Base-by-base conservation (phyloP, 1,284 basidiomycete genomes). In the Rhodofomes roseus region DNA sequence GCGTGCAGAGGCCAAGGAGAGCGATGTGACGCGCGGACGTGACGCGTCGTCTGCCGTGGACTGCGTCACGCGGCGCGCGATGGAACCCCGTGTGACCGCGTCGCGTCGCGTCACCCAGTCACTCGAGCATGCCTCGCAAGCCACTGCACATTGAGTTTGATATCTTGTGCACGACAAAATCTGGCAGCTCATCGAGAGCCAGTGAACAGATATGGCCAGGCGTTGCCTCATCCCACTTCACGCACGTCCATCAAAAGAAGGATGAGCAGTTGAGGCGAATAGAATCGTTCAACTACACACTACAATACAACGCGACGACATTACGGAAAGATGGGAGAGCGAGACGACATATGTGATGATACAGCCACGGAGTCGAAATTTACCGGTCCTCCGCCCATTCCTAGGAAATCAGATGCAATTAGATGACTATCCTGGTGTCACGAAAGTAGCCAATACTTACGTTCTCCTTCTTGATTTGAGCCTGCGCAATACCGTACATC, bases 391-490 rank as follows among this genome's bases (percentile, higher is more conserved):
- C 91, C 62, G 90, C 91, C 90, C 90, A 93, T 90, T 93, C 90
- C 90, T 70, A 59, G 54, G 20, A 11, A 41, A 51, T 22, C 23
- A 29, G 6, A 22, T 39, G 22, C 54, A 60, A 55, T 48, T 18
- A 51, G 29, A 25, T 51, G 23, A n/a, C 9, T 46, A 12, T 12
- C 11, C 23, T n/a, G 6, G 5, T 31, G 22, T 40, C 5, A 8
- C 9, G 14, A 16, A 9, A n/a, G 25, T 5, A 2, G 20, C 1
- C 14, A 79, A 12, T 27, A 48, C 89, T 81, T 70, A 92, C 96
- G 76, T 99, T 99, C 82, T 99, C 97, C 79, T 98, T 98, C 85
- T 95, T 95, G 82, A 99, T 99, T 79, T 99, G 96, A 52, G 95
- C 96, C 90, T 92, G 64, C 50, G 59, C 60, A 58, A 48, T 41